Base-by-base conservation (phyloP, 2,329 filamentous ascomycete genomes). In the Tolypocladium ophioglossoides region DNA sequence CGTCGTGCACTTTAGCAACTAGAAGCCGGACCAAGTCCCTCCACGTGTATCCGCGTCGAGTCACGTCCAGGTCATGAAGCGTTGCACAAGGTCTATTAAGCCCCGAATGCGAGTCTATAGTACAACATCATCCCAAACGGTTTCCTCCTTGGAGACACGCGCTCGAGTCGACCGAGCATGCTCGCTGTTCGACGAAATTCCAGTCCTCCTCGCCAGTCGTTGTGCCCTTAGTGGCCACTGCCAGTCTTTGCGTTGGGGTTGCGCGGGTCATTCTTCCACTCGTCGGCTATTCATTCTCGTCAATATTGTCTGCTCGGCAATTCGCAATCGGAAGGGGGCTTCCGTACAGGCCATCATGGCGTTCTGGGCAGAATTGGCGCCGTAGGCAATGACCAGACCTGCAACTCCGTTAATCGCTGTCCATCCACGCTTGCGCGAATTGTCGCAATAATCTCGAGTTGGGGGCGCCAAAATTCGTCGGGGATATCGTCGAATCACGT, bases 241-340 rank as follows among this genome's bases (percentile, higher is more conserved):
- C 66, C 69, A 54, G 69, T 62, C 71, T 76, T 79, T 63, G 72
- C 73, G 64, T 78, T 77, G 62, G 84, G 85, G 83, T 96, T 96
- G 74, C 91, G 85, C 63, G 91, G 90, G 76, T 97, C 92, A 80
- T 96, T 95, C 85, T 91, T 95, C 84, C 83, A 96, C 78, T 97
- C 90, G 66, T 88, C 89, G 78, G 84, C 92, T 97, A 65, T 60
- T 50, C 30, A 48, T 56, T 34, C 56, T 56, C 49, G 61, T 69
- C 56, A 69, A 65, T 57, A 58, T 57, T 39, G 50, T 16, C 22
- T 35, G 22, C 12, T 49, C 4, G 50, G n/a, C 12, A 18, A 27
- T 34, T 20, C 6, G 44, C 9, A 32, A 12, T 51, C 27, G 46
- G 7, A 2, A n/a, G 30, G 54, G 57, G 56, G 34, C 41, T 46